These are phyloP conservation scores for Fusarium pseudoanthophilum DNA, from an alignment of 2,329 filamentous ascomycete species.

Conservation along the genomic window DNA sequence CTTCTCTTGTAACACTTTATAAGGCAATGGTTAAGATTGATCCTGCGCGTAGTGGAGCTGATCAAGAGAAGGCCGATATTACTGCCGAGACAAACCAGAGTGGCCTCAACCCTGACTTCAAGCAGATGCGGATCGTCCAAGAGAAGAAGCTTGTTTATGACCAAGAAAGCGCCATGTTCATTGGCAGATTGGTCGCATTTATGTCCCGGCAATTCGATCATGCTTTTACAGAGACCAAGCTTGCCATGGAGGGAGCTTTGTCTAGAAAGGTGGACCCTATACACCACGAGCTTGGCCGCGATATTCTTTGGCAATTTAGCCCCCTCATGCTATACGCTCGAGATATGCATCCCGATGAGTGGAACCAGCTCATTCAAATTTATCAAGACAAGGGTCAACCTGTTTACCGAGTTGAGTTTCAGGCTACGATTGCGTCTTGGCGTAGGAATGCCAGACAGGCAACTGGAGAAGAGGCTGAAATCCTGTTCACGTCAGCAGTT, in stretches of 20 bases:
- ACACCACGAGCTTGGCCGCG: slow-evolving; percentile 77
- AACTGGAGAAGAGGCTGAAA: slow-evolving; percentile 79
- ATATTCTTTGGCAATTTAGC: slow-evolving; percentile 86
- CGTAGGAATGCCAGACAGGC: slow-evolving; percentile 81
- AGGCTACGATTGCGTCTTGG: slow-evolving; percentile 80
- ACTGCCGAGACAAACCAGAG: slow-evolving; percentile 56
- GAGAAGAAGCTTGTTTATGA: slow-evolving; percentile 94
- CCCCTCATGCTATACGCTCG: slow-evolving; percentile 88
- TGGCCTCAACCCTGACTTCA: slow-evolving; percentile 77
- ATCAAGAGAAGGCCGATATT: slow-evolving; percentile 60
- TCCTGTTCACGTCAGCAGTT: slow-evolving; percentile 85
- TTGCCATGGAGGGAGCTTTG: slow-evolving; percentile 69
- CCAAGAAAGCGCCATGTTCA: slow-evolving; percentile 78
- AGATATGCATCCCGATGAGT: slow-evolving; percentile 83
- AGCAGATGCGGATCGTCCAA: slow-evolving; percentile 91
- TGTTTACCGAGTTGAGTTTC: slow-evolving; percentile 85
- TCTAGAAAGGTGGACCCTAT: slow-evolving; percentile 75
- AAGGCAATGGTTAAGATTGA: slow-evolving; percentile 96
- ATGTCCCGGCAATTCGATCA: slow-evolving; percentile 84
- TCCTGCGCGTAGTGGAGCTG: slow-evolving; percentile 72
- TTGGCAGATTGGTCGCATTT: slow-evolving; percentile 82
- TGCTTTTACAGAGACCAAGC: slow-evolving; percentile 75
- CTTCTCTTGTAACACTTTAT: slow-evolving; percentile 81
- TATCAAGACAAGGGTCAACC: slow-evolving; percentile 82
- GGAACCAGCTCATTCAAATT: slow-evolving; percentile 80